These are phyloP conservation scores for Oldenlandia corymbosa DNA, from an alignment of 257 asterid genomes.

Conservation along the genomic window DNA sequence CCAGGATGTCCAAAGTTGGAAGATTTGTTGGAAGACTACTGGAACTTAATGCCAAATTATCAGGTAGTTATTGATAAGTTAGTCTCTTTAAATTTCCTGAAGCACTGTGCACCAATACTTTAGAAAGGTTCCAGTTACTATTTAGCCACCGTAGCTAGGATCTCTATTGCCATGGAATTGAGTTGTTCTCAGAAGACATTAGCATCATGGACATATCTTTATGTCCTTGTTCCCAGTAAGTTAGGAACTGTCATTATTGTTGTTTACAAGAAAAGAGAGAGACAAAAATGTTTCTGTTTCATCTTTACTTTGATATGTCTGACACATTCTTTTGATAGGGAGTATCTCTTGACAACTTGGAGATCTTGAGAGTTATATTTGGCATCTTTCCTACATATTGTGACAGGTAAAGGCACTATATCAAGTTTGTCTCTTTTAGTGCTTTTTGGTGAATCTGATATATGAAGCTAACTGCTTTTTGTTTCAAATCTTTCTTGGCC, in stretches of 20 bases:
- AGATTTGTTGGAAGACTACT: conserved; percentile 86
- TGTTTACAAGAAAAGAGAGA: background rate
- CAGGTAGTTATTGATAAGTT: conserved; percentile 43
- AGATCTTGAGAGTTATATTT: conserved; percentile 74
- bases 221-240: too few species aligned
- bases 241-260: background rate
- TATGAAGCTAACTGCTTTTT: background rate
- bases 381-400: conserved; percentile 93
- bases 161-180: background rate
- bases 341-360: conserved; percentile 52
- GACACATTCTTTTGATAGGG: conserved; percentile 36
- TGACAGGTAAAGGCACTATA: conserved; percentile 53
- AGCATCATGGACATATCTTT: too few species aligned
- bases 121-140: background rate
- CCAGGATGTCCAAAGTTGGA: conserved; percentile 79
- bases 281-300: background rate
- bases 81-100: background rate
- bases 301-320: background rate
- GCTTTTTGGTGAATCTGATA: too few species aligned
- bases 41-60: conserved; percentile 92
- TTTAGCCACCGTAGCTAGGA: background rate
- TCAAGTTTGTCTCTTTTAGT: background rate
- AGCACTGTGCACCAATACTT: background rate
- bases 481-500: background rate
- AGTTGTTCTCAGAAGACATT: background rate